phyloP scores from a whole-genome alignment of 2,329 filamentous ascomycete genomes.

The Microdochium nivale region DNA sequence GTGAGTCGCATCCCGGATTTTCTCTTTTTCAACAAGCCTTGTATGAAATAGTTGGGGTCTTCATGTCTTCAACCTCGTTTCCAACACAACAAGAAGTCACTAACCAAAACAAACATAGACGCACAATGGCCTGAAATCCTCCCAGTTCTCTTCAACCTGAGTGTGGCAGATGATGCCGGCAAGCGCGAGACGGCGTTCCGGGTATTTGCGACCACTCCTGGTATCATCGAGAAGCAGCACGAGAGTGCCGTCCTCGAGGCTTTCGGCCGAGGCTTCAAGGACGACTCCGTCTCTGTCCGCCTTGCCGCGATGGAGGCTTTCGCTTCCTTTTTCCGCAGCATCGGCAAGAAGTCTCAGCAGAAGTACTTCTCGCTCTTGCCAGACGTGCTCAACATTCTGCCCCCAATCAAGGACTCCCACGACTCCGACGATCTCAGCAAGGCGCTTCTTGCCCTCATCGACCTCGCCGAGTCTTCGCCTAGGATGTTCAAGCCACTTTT shows the following conservation, averaged over 20 bases:
- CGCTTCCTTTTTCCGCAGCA: constrained; percentile 86
- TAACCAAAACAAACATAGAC: constrained; percentile 36
- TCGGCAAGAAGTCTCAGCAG: constrained; percentile 76
- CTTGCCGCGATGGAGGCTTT: constrained; percentile 96
- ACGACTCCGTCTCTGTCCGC: constrained; percentile 75
- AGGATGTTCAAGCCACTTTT: constrained; percentile 98
- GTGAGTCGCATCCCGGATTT: constrained; percentile 40
- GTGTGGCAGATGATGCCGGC: constrained; percentile 72
- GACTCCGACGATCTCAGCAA: constrained; percentile 89
- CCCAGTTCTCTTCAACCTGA: constrained; percentile 77
- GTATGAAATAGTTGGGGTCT: too few relatives aligned
- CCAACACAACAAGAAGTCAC: background rate
- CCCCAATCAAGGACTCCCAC: constrained; percentile 83
- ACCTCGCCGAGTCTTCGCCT: constrained; percentile 85
- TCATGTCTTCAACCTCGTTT: too few relatives aligned
- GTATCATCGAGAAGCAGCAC: constrained; percentile 93
- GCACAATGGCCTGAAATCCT: constrained; percentile 87
- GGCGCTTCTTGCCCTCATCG: constrained; percentile 83
- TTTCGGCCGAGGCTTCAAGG: constrained; percentile 87
- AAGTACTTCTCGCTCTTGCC: constrained; percentile 86
- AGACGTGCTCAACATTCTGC: constrained; percentile 88
- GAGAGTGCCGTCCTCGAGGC: constrained; percentile 82
- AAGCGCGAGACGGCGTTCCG: constrained; percentile 90
- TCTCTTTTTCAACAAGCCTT: too few relatives aligned
- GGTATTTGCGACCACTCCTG: constrained; percentile 90